phyloP scores from a whole-genome alignment of 768 basidiomycete species.

The Mycena sanguinolenta region DNA sequence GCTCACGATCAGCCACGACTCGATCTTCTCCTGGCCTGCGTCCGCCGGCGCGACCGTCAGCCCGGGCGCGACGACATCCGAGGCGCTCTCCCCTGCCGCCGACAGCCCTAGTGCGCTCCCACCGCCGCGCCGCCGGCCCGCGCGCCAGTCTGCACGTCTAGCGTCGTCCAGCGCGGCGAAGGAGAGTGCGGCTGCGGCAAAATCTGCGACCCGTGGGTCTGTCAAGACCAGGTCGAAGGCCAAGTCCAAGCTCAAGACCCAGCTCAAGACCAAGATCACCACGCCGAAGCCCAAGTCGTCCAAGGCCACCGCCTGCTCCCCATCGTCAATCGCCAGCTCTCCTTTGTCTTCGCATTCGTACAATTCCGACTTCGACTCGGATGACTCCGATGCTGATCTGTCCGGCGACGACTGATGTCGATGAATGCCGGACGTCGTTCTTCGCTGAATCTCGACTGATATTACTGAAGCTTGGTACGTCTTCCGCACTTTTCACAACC shows the following conservation, averaged over 20 bases:
- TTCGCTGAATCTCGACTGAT: neutral
- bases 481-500: neutral
- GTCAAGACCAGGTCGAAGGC: constrained; percentile 2
- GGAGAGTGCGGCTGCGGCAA: neutral
- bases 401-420: neutral
- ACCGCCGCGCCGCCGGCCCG: neutral
- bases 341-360: neutral
- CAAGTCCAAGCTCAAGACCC: neutral
- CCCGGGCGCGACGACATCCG: neutral
- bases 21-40: neutral
- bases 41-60: constrained; percentile 2
- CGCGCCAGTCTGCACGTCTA: constrained; percentile 5
- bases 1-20: too few species aligned
- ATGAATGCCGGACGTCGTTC: neutral
- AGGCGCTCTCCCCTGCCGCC: neutral
- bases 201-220: neutral
- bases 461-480: neutral
- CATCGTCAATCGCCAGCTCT: neutral
- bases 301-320: neutral
- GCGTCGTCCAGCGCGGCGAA: neutral
- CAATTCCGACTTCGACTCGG: neutral
- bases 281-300: neutral
- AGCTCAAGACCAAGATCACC: neutral
- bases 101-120: neutral
- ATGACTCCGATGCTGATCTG: neutral